A percentile compares a stretch with the other conserved stretches of the same genome.
Conservation (phyloP, 306 rosid species). For the Pterocarpus santalinus region DNA sequence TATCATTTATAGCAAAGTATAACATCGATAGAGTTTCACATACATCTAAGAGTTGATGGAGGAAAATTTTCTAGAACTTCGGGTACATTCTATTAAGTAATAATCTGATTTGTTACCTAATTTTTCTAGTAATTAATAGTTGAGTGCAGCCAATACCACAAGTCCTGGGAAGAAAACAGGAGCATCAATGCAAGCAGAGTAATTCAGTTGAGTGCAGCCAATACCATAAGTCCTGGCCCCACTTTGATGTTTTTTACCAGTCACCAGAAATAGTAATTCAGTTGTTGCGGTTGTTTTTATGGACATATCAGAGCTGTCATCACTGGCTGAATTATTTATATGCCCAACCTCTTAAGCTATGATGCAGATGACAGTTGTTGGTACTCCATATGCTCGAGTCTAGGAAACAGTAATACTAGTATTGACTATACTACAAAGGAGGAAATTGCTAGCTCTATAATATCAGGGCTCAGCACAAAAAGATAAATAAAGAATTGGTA, state of each 20-base stretch:
- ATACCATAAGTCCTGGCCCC: background rate
- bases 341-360: too few species aligned
- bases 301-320: background rate
- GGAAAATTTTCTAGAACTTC: background rate
- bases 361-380: slow-evolving; percentile 40
- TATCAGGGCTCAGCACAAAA: background rate
- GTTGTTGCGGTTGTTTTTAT: slow-evolving; percentile 53
- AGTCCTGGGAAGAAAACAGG: background rate
- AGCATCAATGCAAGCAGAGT: slow-evolving; percentile 10
- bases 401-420: slow-evolving; percentile 1
- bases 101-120: background rate
- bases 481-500: slow-evolving; percentile 16
- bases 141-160: background rate
- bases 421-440: slow-evolving; percentile 30
- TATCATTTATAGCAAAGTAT: too few species aligned
- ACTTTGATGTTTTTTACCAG: background rate
- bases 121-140: background rate
- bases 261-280: slow-evolving; percentile 47
- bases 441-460: slow-evolving; percentile 26
- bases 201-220: background rate
- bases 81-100: background rate
- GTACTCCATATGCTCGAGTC: slow-evolving; percentile 30
- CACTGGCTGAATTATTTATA: slow-evolving; percentile 7
- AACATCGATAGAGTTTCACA: background rate
- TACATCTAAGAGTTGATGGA: background rate